Evolutionary conservation across 2,329 filamentous ascomycete species (phyloP), one percentile per base, ranked within the genome.

Genomic region (Sporothrix pallida): DNA sequence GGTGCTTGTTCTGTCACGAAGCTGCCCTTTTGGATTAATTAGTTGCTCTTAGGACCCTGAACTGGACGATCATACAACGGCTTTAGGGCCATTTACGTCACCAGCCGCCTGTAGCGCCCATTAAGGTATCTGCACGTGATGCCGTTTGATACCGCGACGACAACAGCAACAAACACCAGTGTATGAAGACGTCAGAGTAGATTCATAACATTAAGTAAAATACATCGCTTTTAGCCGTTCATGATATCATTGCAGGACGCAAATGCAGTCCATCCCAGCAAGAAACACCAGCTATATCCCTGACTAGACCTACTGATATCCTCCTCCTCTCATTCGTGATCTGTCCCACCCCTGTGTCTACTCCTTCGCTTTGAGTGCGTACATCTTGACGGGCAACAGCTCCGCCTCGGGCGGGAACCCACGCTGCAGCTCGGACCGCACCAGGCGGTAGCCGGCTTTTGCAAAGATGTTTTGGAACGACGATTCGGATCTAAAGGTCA

Each of bases 311-410:
- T 6, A 17, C 12, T 52, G 48, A 7, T 52, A 5, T n/a, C 23
- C 31, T 58, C 23, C 2, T 58, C 54, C 20, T 7, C 50, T 17
- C 23, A 2, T 23, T 67, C 23, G 23, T 26, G 23, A 26, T 26
- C 23, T 26, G 23, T 26, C 23, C 23, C 23, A 26, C 23, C 23
- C 23, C 23, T 52, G 44, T 26, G 31, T 26, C 7, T 23, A 46
- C 17, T 74, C 70, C 37, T 75, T 71, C 2, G 90, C 89, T 77
- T 88, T 89, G 77, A 97, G 82, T 1, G 93, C 94, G 82, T 94
- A 97, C 81, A 91, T 92, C 78, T 89, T 88, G 20, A 97, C 91
- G 0, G 93, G 92, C 77, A 91, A 90, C 46, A 97, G 80, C 60
- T 87, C 86, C 62, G 78, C 78, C 0, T 82, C 80, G 44, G 86